Base-by-base conservation (phyloP, 106 monocot genomes). In the Platanthera zijinensis region DNA sequence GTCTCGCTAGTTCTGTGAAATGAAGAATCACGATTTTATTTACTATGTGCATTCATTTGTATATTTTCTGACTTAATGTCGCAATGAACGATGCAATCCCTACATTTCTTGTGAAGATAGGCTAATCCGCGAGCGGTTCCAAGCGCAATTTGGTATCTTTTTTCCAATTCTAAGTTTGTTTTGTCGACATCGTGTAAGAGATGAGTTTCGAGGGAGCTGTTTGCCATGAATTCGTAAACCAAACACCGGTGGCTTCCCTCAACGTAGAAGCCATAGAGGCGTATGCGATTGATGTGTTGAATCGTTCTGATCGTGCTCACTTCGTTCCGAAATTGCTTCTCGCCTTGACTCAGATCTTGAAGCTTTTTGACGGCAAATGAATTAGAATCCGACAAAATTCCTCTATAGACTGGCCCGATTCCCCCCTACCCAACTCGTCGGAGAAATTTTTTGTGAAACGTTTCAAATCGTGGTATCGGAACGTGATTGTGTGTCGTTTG, bases 191-290 rank as follows among this genome's bases (percentile, higher is more conserved):
- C 61, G 5, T 52, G 52, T 51, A 84, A 84, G 11, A 87, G 28
- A 13, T 82, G 81, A 47, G 25, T 9, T 11, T 84, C 87, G 15
- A 87, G 78, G 57, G 87, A 87, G 59, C 84, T 82, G 48, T 84
- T 84, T 18, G 87, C 72, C 87, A 87, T 84, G 84, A 77, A 82
- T 76, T 82, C 85, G 19, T 88, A 88, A 11, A 85, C 88, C 47
- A 88, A 77, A 68, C 85, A 54, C 39, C 79, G 77, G 5, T 83
- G 15, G 11, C n/a, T 57, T 50, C 50, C 45, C 15, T 88, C 77
- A 25, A 77, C 79, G 66, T 82, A 88, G 53, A 88, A 88, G 12
- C 88, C 88, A n/a, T 59, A 70, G 15, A 88, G 85, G 14, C 85
- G 83, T 39, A 82, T 82, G 13, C 85, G 74, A 49, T 88, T 85